Evolutionary conservation across 163 green algal genomes (phyloP), one percentile per base, ranked within the genome.

Genomic region (Picocystis sp.): DNA sequence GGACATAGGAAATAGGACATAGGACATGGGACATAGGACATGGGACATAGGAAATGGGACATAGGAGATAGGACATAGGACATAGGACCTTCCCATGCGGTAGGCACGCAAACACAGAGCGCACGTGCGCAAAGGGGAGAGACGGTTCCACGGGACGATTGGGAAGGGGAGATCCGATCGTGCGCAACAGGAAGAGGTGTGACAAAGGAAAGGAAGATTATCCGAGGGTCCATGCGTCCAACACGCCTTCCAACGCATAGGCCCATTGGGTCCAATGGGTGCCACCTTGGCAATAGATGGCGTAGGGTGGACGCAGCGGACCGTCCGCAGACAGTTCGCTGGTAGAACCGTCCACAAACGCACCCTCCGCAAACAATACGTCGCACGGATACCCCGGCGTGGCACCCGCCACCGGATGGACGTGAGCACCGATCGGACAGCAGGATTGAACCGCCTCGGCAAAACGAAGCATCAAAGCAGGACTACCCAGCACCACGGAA

Each of bases 331-430:
- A 85, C 38, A 95, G 63, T 75, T 96, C 87, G 1, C 77, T 78
- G 0, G 87, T 96, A 58, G 61, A 80, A 35, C 87, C 87, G 53
- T 95, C 87, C 43, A 96, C 86, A 56, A 96, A 96, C 10, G 87
- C 94, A 25, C 87, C 87, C 58, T 94, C 83, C 0, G 84, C 87
- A 72, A 96, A 96, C 23, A 96, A 83, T 2, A 96, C 82, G 54
- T 90, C 75, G 48, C 89, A 77, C 13, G 65, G 77, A 53, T 94
- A 94, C 0, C 86, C 86, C 13, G 81, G 58, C 0, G 84, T 93
- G 63, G n/a, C 60, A 80, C 82, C 85, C 50, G 85, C 80, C 25
- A 77, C 70, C 0, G 86, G 86, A 22, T 50, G 47, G 24, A 96
- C 76, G 65, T 94, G 94, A 3, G 77, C 84, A 1, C 81, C 82